Evolutionary conservation across 495 filamentous ascomycete species (phyloP), one percentile per base, ranked within the genome.

Genomic region (Glutinoglossum americanum): DNA sequence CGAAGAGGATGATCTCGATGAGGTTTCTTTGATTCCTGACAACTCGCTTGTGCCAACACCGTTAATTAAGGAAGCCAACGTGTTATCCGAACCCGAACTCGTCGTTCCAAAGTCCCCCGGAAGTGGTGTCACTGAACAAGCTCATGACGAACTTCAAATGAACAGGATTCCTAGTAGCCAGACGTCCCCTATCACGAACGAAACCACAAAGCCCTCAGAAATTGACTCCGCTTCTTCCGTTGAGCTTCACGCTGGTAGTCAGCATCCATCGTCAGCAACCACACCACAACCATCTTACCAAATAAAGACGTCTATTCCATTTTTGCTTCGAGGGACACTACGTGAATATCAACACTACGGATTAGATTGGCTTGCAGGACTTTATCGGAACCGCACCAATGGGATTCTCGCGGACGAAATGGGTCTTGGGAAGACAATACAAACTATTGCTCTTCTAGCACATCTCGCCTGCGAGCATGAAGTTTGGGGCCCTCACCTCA

Each of bases 321-420:
- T 86, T 59, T 74, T 97, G n/a, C 72, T 99, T 1, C 80, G 93
- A 60, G 93, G 93, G 15, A 94, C 80, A 1, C 73, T 99, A 17
- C 85, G 93, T 68, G 89, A 95, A 68, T 99, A 99, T 64, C 93
- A 99, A 60, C 93, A 97, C 63, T 84, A 83, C 66, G 93, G 93
- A 10, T 72, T 99, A 15, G 93, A 99, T 64, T 99, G 93, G 93
- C 83, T 99, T 45, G 87, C 89, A 7, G 81, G 83, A 0, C 76
- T 97, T 4, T 94, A 99, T 68, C 81, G 80, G n/a, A 90, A 87
- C 60, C 78, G 85, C 60, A 92, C 87, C 54, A 99, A 99, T 66
- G 93, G 93, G 44, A 99, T 99, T 54, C 74, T 99, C n/a, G 93
- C 93, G 4, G 93, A 99, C 65, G 93, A 99, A 64, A 99, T 99